Evolutionary conservation across 148 eudicot species (phyloP).

Genomic region (Drosera capensis): DNA sequence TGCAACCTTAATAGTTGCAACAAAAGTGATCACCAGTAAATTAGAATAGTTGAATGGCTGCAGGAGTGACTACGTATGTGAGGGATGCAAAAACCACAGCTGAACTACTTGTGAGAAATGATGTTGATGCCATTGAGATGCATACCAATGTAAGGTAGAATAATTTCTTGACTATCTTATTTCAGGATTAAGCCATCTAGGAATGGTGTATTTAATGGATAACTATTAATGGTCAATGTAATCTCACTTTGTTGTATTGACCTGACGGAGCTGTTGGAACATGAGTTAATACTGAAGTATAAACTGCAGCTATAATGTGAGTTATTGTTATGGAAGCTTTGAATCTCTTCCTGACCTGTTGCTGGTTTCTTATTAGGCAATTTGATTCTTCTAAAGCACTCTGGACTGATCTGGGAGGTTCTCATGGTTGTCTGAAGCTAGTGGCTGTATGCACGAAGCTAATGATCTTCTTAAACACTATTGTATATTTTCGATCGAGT

Average conservation of each 20-base stretch:
- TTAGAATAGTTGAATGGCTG: constrained; percentile 3
- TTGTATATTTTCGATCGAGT: neutral
- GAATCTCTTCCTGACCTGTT: constrained; percentile 5
- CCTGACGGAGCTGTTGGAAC: too few relatives aligned
- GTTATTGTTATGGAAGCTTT: neutral
- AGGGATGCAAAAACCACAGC: constrained; percentile 63
- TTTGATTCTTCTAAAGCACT: constrained; percentile 37
- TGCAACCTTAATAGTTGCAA: too few relatives aligned
- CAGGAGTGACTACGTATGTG: constrained; percentile 55
- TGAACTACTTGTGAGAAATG: constrained; percentile 48
- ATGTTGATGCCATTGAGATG: constrained; percentile 81
- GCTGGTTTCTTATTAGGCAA: constrained; percentile 26
- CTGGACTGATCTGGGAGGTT: constrained; percentile 63
- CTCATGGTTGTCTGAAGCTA: constrained; percentile 41
- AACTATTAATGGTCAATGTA: neutral
- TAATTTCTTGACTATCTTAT: neutral
- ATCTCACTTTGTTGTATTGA: too few relatives aligned
- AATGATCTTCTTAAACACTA: neutral
- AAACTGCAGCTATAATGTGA: too few relatives aligned
- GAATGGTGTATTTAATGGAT: neutral
- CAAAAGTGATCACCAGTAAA: too few relatives aligned
- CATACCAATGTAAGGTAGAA: constrained; percentile 83
- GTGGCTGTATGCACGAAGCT: constrained; percentile 43
- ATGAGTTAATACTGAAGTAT: too few relatives aligned
- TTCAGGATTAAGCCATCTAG: neutral